These are phyloP conservation scores for Cladophialophora psammophila DNA, from an alignment of 2,329 filamentous ascomycete species.

Conservation along the genomic window DNA sequence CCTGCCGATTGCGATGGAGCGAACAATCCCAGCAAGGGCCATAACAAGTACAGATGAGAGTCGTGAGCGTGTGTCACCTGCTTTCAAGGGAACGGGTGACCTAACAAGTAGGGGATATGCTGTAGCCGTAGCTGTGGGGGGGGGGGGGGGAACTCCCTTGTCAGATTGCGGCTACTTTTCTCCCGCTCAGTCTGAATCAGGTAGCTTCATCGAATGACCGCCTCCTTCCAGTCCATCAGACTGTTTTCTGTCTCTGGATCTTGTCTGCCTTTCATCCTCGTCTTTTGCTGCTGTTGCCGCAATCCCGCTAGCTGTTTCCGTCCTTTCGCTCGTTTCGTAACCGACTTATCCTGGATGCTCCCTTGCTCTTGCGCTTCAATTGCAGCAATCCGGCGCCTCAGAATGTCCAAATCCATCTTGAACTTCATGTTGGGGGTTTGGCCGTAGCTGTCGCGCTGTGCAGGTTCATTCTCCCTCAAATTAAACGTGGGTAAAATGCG, in stretches of 20 bases:
- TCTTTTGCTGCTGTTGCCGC: background rate
- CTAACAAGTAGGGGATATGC: background rate
- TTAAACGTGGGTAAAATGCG: background rate
- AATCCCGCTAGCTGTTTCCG: background rate
- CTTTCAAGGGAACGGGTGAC: background rate
- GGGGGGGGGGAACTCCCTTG: background rate
- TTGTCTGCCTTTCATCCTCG: background rate
- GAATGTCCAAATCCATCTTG: conserved; percentile 19
- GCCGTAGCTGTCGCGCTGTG: background rate
- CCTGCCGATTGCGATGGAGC: no score
- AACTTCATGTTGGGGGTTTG: conserved; percentile 1
- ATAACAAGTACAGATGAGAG: background rate
- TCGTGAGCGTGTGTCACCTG: background rate
- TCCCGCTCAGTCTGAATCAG: background rate
- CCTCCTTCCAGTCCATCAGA: conserved; percentile 13
- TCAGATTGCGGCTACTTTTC: background rate
- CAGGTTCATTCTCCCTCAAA: background rate
- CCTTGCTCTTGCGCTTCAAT: conserved; percentile 13
- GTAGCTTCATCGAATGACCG: conserved; percentile 10
- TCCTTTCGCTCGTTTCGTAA: background rate
- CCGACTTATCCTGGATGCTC: background rate
- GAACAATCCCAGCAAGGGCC: no score
- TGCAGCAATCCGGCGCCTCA: conserved; percentile 23
- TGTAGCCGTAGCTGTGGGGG: background rate
- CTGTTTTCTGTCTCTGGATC: background rate